phyloP scores from a whole-genome alignment of 495 filamentous ascomycete species.

The Tuber indicum region DNA sequence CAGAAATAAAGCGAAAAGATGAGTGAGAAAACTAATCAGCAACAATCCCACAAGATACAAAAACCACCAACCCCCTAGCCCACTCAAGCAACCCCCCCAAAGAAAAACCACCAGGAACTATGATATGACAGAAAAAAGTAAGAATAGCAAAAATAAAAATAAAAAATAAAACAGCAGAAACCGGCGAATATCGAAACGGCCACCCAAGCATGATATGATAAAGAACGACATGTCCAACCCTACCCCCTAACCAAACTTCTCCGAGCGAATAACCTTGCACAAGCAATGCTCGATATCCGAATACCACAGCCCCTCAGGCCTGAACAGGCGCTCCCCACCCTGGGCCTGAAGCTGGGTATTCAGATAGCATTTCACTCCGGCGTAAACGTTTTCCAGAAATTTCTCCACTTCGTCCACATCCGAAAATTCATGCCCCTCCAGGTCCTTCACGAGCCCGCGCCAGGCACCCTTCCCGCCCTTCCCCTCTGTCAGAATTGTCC shows the following conservation, averaged over 20 bases:
- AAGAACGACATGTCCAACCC: not conserved
- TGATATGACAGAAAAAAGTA: not conserved
- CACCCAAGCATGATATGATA: not conserved
- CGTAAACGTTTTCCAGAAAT: conserved; percentile 16
- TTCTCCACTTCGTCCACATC: conserved; percentile 3
- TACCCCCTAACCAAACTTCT: conserved; percentile 12
- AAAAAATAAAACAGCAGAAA: not conserved
- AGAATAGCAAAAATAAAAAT: not conserved
- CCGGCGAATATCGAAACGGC: too few species aligned
- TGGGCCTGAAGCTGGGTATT: conserved; percentile 3
- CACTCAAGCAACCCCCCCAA: not conserved
- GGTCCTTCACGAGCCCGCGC: conserved; percentile 18
- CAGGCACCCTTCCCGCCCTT: conserved; percentile 23
- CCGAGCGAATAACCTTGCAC: conserved; percentile 26
- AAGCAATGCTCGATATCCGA: conserved; percentile 34
- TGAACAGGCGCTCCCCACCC: conserved; percentile 13
- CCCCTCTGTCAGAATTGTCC: conserved; percentile 1
- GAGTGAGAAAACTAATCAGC: not conserved
- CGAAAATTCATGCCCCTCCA: conserved; percentile 8
- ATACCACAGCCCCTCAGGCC: conserved; percentile 17
- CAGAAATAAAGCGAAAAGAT: not conserved
- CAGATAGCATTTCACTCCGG: conserved; percentile 6
- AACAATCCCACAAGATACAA: not conserved
- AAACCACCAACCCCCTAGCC: not conserved
- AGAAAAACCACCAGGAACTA: not conserved